These are phyloP conservation scores for Hydrangea macrophylla DNA, from an alignment of 148 eudicot species.

Conservation along the genomic window DNA sequence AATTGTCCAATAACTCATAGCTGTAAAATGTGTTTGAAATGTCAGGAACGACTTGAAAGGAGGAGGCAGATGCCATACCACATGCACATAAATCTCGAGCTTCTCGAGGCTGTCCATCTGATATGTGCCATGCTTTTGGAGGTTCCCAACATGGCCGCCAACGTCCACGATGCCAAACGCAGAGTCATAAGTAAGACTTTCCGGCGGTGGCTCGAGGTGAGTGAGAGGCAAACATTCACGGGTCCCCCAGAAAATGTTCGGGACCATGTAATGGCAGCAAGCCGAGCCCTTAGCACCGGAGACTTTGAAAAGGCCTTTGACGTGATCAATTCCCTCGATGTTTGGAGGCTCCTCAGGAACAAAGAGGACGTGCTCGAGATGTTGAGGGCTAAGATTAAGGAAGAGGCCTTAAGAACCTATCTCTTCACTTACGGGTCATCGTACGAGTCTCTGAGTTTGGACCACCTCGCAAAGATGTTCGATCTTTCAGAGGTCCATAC, in stretches of 20 bases:
- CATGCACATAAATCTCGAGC: conserved; percentile 92
- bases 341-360: conserved; percentile 72
- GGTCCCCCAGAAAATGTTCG: conserved; percentile 88
- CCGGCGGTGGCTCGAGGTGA: conserved; percentile 60
- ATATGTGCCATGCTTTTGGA: conserved; percentile 90
- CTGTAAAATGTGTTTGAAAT: too few relatives aligned
- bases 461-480: conserved; percentile 75
- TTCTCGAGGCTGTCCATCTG: conserved; percentile 81
- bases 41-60: conserved; percentile 79
- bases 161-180: conserved; percentile 64
- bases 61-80: conserved; percentile 94
- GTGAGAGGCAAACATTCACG: conserved; percentile 71
- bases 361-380: conserved; percentile 60
- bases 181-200: conserved; percentile 74
- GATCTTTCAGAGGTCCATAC: conserved; percentile 65
- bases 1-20: too few relatives aligned
- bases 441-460: conserved; percentile 60
- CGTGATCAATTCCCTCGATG: conserved; percentile 69
- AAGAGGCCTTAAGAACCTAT: conserved; percentile 67
- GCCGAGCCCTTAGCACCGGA: conserved; percentile 71
- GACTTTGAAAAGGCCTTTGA: conserved; percentile 67
- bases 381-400: conserved; percentile 71
- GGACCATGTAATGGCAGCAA: conserved; percentile 83
- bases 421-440: conserved; percentile 54
- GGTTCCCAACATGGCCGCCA: conserved; percentile 93